Percentiles rank a stretch among this genome's conserved stretches.
phyloP scores from a whole-genome alignment of 495 filamentous ascomycete species.

The Penicillium canescens region DNA sequence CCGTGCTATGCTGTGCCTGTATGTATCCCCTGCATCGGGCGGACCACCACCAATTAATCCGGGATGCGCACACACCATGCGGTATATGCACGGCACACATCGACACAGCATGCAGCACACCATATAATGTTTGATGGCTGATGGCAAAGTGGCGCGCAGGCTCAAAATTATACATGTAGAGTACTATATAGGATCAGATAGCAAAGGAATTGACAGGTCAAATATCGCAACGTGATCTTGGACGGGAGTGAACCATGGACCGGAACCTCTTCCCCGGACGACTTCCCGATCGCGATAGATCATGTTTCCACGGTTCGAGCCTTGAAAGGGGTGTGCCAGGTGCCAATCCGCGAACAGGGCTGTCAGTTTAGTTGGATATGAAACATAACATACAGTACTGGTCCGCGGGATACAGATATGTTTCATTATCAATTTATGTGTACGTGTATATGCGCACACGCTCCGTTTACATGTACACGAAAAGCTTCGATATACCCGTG shows the following conservation, averaged over 20 bases:
- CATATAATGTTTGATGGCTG: neutral
- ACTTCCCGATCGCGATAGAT: conserved; percentile 12
- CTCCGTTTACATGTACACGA: neutral
- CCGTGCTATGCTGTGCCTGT: too few species aligned
- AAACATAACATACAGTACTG: too few species aligned
- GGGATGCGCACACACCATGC: neutral
- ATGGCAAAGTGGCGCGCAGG: neutral
- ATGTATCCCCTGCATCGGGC: conserved; percentile 10
- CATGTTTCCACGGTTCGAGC: neutral
- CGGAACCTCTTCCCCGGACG: conserved; percentile 22
- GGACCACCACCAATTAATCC: conserved; percentile 1
- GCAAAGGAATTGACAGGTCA: neutral
- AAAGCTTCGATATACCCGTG: conserved; percentile 5
- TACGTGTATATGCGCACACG: neutral
- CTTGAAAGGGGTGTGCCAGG: neutral
- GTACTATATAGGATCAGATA: neutral
- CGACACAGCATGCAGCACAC: neutral
- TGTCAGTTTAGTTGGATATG: neutral
- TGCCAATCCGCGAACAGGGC: neutral
- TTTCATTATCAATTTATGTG: neutral
- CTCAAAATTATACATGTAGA: neutral
- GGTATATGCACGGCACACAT: conserved; percentile 2
- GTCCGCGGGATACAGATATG: too few species aligned
- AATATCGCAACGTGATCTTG: conserved; percentile 7
- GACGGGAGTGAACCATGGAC: conserved; percentile 30